Conservation (phyloP, 257 asterid species). For the Nicotiana undulata region DNA sequence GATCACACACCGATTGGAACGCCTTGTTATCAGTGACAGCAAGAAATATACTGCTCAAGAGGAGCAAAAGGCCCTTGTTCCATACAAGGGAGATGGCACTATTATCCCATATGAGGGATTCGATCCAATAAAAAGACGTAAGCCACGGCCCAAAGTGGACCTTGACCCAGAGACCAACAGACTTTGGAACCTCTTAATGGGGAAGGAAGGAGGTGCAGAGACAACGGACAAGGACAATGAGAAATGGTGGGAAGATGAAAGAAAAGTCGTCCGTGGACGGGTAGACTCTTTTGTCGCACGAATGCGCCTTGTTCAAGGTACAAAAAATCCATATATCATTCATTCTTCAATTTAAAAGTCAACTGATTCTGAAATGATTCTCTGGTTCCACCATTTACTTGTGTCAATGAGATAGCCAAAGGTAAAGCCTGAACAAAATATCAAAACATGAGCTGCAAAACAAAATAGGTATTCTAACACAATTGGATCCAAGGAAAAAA, state of each 20-base stretch:
- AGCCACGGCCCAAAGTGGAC: conserved; percentile 80
- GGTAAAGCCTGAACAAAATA: not conserved
- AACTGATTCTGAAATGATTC: not conserved
- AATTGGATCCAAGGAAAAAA: not conserved
- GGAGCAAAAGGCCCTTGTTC: conserved; percentile 54
- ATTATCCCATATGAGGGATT: conserved; percentile 47
- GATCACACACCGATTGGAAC: conserved; percentile 30
- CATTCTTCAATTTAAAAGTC: not conserved
- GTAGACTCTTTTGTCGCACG: conserved; percentile 84
- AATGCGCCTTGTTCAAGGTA: conserved; percentile 98
- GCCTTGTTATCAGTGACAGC: conserved; percentile 30
- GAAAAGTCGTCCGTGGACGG: conserved; percentile 67
- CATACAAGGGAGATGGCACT: conserved; percentile 50
- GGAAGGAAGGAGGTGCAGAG: conserved; percentile 60
- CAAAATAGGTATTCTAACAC: not conserved
- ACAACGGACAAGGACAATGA: conserved; percentile 44
- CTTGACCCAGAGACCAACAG: conserved; percentile 86
- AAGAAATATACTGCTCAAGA: conserved; percentile 17
- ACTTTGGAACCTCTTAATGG: conserved; percentile 85
- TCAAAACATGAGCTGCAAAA: not conserved
- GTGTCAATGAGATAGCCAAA: not conserved
- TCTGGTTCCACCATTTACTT: not conserved
- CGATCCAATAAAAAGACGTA: conserved; percentile 40
- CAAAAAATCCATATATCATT: not conserved
- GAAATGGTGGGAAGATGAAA: conserved; percentile 87